Evolutionary conservation across 2,329 filamentous ascomycete genomes (phyloP).

Genomic region (Grosmannia serpens): DNA sequence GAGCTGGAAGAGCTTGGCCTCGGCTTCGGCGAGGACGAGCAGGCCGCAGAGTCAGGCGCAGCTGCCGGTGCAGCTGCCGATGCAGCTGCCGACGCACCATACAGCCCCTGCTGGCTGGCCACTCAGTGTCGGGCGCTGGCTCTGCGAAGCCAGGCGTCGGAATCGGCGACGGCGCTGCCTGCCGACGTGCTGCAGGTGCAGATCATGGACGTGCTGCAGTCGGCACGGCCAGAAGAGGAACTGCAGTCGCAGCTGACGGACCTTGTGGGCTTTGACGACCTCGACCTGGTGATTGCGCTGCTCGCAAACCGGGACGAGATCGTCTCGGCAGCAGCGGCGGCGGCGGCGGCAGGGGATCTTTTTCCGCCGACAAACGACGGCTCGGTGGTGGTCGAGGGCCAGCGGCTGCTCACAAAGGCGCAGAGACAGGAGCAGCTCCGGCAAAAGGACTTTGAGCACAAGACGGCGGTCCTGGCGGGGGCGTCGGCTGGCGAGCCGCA

Average conservation of each 20-base stretch:
- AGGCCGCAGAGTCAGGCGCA: slow-evolving; percentile 1
- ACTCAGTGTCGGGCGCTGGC: slow-evolving; percentile 58
- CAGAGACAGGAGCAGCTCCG: slow-evolving; percentile 72
- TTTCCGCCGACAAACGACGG: background rate
- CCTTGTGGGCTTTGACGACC: slow-evolving; percentile 81
- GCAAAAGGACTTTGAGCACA: slow-evolving; percentile 71
- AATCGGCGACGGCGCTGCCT: slow-evolving; percentile 22
- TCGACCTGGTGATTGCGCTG: slow-evolving; percentile 89
- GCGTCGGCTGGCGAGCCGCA: slow-evolving; percentile 60
- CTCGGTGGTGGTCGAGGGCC: slow-evolving; percentile 15
- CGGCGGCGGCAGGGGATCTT: slow-evolving; percentile 19
- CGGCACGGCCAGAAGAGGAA: slow-evolving; percentile 63
- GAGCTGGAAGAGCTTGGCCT: slow-evolving; percentile 47
- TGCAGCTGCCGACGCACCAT: slow-evolving; percentile 17
- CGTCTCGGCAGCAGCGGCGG: slow-evolving; percentile 29
- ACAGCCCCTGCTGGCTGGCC: slow-evolving; percentile 59
- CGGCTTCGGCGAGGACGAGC: slow-evolving; percentile 29
- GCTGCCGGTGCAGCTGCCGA: background rate
- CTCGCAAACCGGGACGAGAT: slow-evolving; percentile 66
- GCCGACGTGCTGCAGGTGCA: slow-evolving; percentile 64
- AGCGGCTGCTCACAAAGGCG: slow-evolving; percentile 56
- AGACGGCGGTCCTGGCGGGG: slow-evolving; percentile 58
- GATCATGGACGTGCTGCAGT: slow-evolving; percentile 61
- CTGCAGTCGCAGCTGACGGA: slow-evolving; percentile 86
- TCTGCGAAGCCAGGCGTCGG: slow-evolving; percentile 46